Percentiles rank a stretch among this genome's conserved stretches.
These are phyloP conservation scores for Suillus placidus DNA, from an alignment of 768 basidiomycete species.

Conservation along the genomic window DNA sequence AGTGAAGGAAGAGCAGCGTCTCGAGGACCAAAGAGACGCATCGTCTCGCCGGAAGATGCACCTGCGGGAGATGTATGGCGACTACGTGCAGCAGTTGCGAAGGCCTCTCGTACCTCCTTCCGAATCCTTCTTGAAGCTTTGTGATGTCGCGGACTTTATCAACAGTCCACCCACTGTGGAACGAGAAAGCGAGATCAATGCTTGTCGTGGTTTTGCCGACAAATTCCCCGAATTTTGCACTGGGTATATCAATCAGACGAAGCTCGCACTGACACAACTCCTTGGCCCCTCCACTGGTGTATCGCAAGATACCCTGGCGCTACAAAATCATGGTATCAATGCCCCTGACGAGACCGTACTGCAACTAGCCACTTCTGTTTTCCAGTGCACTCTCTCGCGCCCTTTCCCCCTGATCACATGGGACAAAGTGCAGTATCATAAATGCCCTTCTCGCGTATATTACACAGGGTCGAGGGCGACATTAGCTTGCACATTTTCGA, in stretches of 20 bases:
- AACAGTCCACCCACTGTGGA: background rate
- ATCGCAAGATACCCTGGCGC: background rate
- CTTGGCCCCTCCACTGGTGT: background rate
- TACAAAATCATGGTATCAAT: background rate
- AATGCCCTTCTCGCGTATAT: background rate
- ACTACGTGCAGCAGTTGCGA: background rate
- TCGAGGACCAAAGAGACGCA: background rate
- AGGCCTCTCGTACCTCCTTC: background rate
- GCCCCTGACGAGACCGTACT: background rate
- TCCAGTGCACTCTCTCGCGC: background rate
- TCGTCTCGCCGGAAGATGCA: background rate
- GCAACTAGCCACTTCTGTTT: constrained; percentile 6
- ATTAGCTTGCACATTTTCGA: background rate
- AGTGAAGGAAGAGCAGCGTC: background rate
- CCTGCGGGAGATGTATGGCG: background rate
- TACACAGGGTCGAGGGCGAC: background rate
- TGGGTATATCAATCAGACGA: background rate
- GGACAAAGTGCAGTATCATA: background rate
- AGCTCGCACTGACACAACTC: background rate
- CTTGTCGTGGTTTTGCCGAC: background rate
- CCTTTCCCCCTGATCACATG: background rate
- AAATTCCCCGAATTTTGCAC: background rate
- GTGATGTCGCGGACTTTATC: background rate
- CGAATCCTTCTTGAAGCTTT: background rate
- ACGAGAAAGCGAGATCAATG: background rate